A percentile compares a stretch with the other conserved stretches of the same genome.
Conservation (phyloP, 2,329 filamentous ascomycete species). For the Metarhizium brunneum region DNA sequence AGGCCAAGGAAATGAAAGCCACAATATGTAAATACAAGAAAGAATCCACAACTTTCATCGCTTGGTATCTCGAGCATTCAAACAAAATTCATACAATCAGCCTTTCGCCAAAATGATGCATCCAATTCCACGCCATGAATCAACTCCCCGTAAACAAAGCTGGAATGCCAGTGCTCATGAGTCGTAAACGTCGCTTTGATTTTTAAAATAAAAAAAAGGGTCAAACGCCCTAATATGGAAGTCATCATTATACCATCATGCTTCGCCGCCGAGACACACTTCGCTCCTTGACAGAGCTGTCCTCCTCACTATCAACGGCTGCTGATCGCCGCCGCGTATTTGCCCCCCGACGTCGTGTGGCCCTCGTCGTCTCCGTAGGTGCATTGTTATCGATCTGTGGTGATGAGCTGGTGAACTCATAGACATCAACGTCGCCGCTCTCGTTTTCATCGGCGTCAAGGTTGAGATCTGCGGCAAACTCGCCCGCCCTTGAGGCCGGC, state of each 20-base stretch:
- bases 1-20: constrained; percentile 9
- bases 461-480: constrained; percentile 3
- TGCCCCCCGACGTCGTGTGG: constrained; percentile 22
- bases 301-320: constrained; percentile 26
- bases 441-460: constrained; percentile 4
- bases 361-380: constrained; percentile 14
- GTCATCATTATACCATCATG: constrained; percentile 49
- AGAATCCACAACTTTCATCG: constrained; percentile 20
- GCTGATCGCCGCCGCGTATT: constrained; percentile 30
- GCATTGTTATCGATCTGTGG: constrained; percentile 26
- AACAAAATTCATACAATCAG: constrained; percentile 12
- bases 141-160: neutral
- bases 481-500: constrained; percentile 20
- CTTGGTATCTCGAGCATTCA: constrained; percentile 27
- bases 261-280: constrained; percentile 39
- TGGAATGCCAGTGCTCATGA: constrained; percentile 1
- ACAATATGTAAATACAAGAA: constrained; percentile 21
- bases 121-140: constrained; percentile 4
- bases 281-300: constrained; percentile 16
- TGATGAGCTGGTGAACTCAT: constrained; percentile 44
- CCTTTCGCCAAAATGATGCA: constrained; percentile 15
- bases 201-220: neutral
- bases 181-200: constrained; percentile 5
- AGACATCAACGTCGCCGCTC: constrained; percentile 34
- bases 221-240: constrained; percentile 22